A percentile compares a stretch with the other conserved stretches of the same genome.
Evolutionary conservation across 768 basidiomycete genomes (phyloP).

Genomic region (Mrakia gelida): DNA sequence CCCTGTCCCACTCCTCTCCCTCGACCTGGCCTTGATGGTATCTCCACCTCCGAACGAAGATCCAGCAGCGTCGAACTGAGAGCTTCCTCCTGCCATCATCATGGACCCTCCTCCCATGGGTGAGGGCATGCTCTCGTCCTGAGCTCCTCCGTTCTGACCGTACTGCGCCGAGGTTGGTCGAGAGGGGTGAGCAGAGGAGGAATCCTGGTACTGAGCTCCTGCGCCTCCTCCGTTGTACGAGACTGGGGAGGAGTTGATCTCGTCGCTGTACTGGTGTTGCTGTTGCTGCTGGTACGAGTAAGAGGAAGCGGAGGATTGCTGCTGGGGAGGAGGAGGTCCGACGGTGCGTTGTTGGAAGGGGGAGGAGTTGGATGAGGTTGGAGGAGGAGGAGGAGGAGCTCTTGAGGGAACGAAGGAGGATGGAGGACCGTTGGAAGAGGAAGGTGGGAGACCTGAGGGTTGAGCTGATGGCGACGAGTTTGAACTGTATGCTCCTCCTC

Average conservation of each 20-base stretch:
- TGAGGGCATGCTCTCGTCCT: background rate
- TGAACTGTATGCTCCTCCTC: background rate
- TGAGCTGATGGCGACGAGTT: background rate
- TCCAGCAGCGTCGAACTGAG: background rate
- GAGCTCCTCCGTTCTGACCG: background rate
- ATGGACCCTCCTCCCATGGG: slow-evolving; percentile 2
- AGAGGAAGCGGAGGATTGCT: background rate
- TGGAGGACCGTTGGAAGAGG: slow-evolving; percentile 13
- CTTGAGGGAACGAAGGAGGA: slow-evolving; percentile 17
- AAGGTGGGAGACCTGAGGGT: background rate
- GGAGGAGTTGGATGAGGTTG: background rate
- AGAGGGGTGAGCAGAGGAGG: background rate
- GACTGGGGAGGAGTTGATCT: slow-evolving; percentile 11
- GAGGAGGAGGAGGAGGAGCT: slow-evolving; percentile 21
- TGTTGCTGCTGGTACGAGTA: slow-evolving; percentile 14
- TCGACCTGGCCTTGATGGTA: background rate
- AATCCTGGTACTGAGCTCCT: background rate
- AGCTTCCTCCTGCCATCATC: background rate
- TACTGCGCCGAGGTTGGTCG: background rate
- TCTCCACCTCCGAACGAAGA: background rate
- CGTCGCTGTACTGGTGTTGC: background rate
- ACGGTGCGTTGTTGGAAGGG: background rate
- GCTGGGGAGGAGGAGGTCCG: slow-evolving; percentile 6
- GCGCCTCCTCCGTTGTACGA: slow-evolving; percentile 7
- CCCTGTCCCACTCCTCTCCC: slow-evolving; percentile 20